These are phyloP conservation scores for Auriscalpium microsporum DNA, from an alignment of 768 basidiomycete genomes.

Conservation along the genomic window DNA sequence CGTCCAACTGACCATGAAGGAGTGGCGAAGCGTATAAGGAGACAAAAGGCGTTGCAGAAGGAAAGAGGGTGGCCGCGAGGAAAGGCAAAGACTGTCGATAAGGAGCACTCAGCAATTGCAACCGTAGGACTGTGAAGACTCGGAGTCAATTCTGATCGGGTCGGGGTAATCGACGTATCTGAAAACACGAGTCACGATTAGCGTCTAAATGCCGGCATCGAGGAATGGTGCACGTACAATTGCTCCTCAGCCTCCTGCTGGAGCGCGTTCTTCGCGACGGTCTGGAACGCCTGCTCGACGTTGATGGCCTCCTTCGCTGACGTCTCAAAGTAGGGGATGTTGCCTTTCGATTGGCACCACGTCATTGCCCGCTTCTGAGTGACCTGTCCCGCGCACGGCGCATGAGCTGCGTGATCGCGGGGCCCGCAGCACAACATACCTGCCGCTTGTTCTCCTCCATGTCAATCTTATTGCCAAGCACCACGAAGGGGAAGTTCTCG, in stretches of 20 bases:
- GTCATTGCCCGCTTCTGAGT: slow-evolving; percentile 99
- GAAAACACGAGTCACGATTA: slow-evolving; percentile 13
- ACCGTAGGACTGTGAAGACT: slow-evolving; percentile 83
- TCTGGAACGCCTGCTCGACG: slow-evolving; percentile 99
- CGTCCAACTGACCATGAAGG: no score
- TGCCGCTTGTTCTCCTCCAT: slow-evolving; percentile 98
- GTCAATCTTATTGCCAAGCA: slow-evolving; percentile 99
- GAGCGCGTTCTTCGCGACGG: slow-evolving; percentile 98
- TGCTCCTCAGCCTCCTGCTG: slow-evolving; percentile 97
- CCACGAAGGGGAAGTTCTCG: slow-evolving; percentile 99
- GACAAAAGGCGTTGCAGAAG: no score
- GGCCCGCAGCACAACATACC: slow-evolving; percentile 35
- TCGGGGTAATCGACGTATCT: slow-evolving; percentile 99
- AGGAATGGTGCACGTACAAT: slow-evolving; percentile 45
- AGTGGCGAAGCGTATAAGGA: no score
- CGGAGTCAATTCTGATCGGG: slow-evolving; percentile 93
- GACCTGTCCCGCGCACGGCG: slow-evolving; percentile 44
- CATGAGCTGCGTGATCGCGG: not conserved
- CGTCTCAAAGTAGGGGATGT: slow-evolving; percentile 99
- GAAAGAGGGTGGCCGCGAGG: not conserved
- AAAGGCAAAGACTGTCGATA: not conserved
- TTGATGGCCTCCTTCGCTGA: slow-evolving; percentile 99
- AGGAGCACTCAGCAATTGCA: slow-evolving; percentile 66
- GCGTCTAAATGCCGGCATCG: slow-evolving; percentile 6
- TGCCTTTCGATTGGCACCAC: slow-evolving; percentile 99